A percentile compares a stretch with the other conserved stretches of the same genome.
These are phyloP conservation scores for Suillus decipiens DNA, from an alignment of 768 basidiomycete genomes.

Conservation along the genomic window DNA sequence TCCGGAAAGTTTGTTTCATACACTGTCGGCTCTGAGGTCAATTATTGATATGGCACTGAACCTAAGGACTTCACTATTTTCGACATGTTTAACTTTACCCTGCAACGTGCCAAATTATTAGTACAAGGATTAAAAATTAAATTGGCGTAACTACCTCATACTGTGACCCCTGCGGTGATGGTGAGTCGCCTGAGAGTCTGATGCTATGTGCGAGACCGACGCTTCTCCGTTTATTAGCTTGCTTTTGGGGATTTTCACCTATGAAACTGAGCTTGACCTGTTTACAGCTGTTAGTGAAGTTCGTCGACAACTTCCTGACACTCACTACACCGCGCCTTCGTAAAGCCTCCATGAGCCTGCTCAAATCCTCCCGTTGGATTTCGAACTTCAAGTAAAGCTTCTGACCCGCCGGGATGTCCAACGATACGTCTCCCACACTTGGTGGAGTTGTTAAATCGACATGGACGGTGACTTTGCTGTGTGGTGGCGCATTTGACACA, in stretches of 20 bases:
- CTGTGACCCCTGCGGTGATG: slow-evolving; percentile 23
- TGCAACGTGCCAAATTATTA: slow-evolving; percentile 4
- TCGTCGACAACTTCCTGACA: background rate
- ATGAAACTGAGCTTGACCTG: slow-evolving; percentile 34
- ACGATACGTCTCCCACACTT: slow-evolving; percentile 34
- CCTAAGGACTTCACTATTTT: slow-evolving; percentile 22
- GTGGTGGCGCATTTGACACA: slow-evolving; percentile 22
- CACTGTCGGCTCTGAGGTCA: slow-evolving; percentile 18
- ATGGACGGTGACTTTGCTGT: slow-evolving; percentile 28
- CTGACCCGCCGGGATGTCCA: slow-evolving; percentile 23
- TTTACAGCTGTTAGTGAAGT: slow-evolving; percentile 5
- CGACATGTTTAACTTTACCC: slow-evolving; percentile 33
- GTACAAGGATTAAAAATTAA: background rate
- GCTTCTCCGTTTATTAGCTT: slow-evolving; percentile 19
- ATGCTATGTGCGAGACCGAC: slow-evolving; percentile 31
- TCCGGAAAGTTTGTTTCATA: slow-evolving; percentile 25
- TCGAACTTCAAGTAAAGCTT: slow-evolving; percentile 38
- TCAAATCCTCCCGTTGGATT: slow-evolving; percentile 34
- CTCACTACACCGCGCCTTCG: slow-evolving; percentile 50
- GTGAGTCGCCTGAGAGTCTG: slow-evolving; percentile 22
- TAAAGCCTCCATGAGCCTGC: slow-evolving; percentile 44
- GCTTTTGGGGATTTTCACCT: slow-evolving; percentile 17
- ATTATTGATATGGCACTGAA: background rate
- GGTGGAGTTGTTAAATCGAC: slow-evolving; percentile 40
- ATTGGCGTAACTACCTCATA: slow-evolving; percentile 24